Conservation (phyloP, 805 yeast genomes). For the Metschnikowia cerradonensis region DNA sequence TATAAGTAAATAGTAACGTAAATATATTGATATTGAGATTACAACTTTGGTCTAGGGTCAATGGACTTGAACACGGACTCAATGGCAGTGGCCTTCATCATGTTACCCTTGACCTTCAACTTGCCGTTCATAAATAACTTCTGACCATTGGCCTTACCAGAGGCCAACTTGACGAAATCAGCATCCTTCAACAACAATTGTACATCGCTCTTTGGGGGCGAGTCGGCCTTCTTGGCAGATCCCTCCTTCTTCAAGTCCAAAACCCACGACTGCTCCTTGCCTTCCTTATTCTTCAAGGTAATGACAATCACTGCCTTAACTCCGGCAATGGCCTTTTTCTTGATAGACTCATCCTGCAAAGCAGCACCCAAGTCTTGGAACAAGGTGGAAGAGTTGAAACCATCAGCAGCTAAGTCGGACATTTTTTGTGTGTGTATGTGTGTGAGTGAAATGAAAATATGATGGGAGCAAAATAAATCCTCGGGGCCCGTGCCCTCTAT, state of each 20-base stretch:
- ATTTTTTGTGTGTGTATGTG: conserved; percentile 9
- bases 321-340: conserved; percentile 38
- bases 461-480: neutral
- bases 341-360: conserved; percentile 32
- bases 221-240: conserved; percentile 11
- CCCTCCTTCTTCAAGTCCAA: conserved; percentile 22
- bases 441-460: neutral
- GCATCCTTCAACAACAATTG: conserved; percentile 61
- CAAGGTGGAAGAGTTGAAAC: conserved; percentile 42
- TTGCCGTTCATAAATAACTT: conserved; percentile 80
- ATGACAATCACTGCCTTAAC: conserved; percentile 64
- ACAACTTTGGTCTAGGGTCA: conserved; percentile 44
- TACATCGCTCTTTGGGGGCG: conserved; percentile 50
- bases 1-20: neutral
- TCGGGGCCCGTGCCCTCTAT: neutral
- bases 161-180: conserved; percentile 65
- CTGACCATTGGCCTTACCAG: conserved; percentile 81
- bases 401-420: conserved; percentile 30
- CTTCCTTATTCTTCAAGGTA: conserved; percentile 33
- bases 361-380: conserved; percentile 38
- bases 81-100: conserved; percentile 81
- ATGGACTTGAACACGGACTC: conserved; percentile 59
- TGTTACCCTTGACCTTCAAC: conserved; percentile 83
- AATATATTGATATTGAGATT: neutral
- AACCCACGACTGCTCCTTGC: conserved; percentile 20